Conservation (phyloP, 2,329 filamentous ascomycete genomes). For the Botrytis sinoallii region DNA sequence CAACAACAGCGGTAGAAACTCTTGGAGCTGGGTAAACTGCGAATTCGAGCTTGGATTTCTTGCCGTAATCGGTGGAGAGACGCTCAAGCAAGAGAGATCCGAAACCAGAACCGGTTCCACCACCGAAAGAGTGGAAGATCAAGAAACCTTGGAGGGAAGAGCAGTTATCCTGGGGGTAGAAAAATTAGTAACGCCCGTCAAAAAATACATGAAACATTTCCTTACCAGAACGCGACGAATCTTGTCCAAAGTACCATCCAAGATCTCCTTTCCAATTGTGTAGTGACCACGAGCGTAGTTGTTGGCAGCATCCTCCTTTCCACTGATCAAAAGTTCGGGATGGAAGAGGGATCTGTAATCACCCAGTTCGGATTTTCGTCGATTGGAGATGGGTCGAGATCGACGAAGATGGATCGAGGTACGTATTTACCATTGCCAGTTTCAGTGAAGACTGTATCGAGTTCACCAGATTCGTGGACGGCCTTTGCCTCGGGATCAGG, state of each 20-base stretch:
- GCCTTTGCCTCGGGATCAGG: conserved; percentile 54
- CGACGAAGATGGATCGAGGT: conserved; percentile 64
- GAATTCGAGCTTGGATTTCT: conserved; percentile 68
- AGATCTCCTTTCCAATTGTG: conserved; percentile 65
- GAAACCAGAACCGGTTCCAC: conserved; percentile 65
- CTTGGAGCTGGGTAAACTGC: conserved; percentile 63
- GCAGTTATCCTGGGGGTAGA: conserved; percentile 54
- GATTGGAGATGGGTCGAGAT: conserved; percentile 64
- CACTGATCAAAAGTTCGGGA: conserved; percentile 63
- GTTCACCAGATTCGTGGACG: conserved; percentile 53
- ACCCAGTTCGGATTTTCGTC: conserved; percentile 65
- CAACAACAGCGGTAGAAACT: conserved; percentile 63
- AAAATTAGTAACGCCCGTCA: conserved; percentile 17
- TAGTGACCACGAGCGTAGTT: conserved; percentile 70
- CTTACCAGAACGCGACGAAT: conserved; percentile 61
- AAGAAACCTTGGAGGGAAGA: conserved; percentile 64
- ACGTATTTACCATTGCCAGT: conserved; percentile 64
- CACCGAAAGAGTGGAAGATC: conserved; percentile 67
- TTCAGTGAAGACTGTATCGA: conserved; percentile 66
- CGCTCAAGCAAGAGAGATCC: conserved; percentile 63
- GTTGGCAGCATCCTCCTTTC: conserved; percentile 67
- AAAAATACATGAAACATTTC: background rate
- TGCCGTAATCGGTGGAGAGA: conserved; percentile 61
- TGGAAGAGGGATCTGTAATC: conserved; percentile 62
- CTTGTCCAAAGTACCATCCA: conserved; percentile 61